Evolutionary conservation across 768 basidiomycete species (phyloP).

Genomic region (Dioszegia aurantiaca): DNA sequence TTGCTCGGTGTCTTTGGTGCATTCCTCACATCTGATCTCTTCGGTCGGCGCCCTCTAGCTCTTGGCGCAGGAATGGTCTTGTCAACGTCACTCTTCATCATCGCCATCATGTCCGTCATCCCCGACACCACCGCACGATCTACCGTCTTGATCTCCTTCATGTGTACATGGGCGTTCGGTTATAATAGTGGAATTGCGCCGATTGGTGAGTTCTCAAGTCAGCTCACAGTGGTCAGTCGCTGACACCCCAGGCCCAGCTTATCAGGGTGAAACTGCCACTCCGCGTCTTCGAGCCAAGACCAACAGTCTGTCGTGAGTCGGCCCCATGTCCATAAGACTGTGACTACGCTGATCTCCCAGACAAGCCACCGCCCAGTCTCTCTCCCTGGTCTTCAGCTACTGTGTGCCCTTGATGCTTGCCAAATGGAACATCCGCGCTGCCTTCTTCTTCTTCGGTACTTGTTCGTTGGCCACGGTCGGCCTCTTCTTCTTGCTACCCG

Average conservation of each 20-base stretch:
- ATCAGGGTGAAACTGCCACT: slow-evolving; percentile 22
- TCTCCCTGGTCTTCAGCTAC: slow-evolving; percentile 21
- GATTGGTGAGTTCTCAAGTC: background rate
- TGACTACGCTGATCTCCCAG: background rate
- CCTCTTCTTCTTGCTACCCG: slow-evolving; percentile 21
- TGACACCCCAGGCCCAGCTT: slow-evolving; percentile 16
- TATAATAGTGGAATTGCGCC: slow-evolving; percentile 16
- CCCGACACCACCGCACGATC: background rate
- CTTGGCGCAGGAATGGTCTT: slow-evolving; percentile 8
- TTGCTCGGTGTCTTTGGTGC: slow-evolving; percentile 11
- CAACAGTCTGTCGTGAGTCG: slow-evolving; percentile 18
- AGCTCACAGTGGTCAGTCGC: background rate
- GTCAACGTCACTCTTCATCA: background rate
- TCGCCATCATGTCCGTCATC: slow-evolving; percentile 2
- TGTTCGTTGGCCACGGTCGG: background rate
- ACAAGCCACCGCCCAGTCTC: slow-evolving; percentile 6
- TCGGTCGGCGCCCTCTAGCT: slow-evolving; percentile 20
- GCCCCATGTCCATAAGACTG: background rate
- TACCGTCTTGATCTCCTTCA: slow-evolving; percentile 13
- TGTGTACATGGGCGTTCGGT: slow-evolving; percentile 13
- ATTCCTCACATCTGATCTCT: slow-evolving; percentile 17
- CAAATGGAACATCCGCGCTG: slow-evolving; percentile 23
- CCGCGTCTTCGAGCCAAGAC: slow-evolving; percentile 31
- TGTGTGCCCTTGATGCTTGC: slow-evolving; percentile 28
- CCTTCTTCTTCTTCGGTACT: slow-evolving; percentile 20